These are phyloP conservation scores for Stenocarpella maydis DNA, from an alignment of 2,329 filamentous ascomycete species.

Conservation along the genomic window DNA sequence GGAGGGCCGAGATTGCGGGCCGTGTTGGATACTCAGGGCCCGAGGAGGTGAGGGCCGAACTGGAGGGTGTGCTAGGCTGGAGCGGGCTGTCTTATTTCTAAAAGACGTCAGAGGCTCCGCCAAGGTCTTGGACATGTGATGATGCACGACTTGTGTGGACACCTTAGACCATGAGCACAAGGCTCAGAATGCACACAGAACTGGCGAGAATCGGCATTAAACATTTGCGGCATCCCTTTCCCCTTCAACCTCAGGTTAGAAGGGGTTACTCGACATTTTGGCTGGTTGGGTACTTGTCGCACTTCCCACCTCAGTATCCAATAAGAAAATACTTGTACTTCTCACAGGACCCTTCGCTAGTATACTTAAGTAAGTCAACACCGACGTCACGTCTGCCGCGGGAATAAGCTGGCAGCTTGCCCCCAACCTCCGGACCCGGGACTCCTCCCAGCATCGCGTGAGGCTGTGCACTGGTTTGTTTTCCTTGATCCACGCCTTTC, in stretches of 20 bases:
- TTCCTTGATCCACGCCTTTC: not conserved
- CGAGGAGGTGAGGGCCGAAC: conserved; percentile 74
- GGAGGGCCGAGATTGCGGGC: conserved; percentile 75
- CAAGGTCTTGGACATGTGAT: not conserved
- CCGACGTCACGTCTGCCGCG: not conserved
- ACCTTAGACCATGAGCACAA: too few relatives aligned
- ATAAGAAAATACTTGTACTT: not conserved
- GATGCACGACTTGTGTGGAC: too few relatives aligned
- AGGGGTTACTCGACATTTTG: not conserved
- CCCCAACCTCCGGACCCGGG: too few relatives aligned
- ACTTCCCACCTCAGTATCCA: not conserved
- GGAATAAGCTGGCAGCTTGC: not conserved
- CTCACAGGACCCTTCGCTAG: too few relatives aligned
- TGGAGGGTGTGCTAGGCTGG: conserved; percentile 70
- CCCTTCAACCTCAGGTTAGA: not conserved
- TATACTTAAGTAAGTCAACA: not conserved
- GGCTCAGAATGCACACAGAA: not conserved
- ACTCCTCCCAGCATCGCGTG: not conserved
- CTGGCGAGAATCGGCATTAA: not conserved
- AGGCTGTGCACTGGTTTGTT: too few relatives aligned
- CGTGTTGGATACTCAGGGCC: conserved; percentile 73
- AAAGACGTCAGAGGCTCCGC: not conserved
- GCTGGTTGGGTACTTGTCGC: not conserved
- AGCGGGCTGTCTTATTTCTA: conserved; percentile 68
- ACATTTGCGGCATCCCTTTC: not conserved